Base-by-base conservation (phyloP, 2,329 filamentous ascomycete genomes). In the Tolypocladium cylindrosporum region DNA sequence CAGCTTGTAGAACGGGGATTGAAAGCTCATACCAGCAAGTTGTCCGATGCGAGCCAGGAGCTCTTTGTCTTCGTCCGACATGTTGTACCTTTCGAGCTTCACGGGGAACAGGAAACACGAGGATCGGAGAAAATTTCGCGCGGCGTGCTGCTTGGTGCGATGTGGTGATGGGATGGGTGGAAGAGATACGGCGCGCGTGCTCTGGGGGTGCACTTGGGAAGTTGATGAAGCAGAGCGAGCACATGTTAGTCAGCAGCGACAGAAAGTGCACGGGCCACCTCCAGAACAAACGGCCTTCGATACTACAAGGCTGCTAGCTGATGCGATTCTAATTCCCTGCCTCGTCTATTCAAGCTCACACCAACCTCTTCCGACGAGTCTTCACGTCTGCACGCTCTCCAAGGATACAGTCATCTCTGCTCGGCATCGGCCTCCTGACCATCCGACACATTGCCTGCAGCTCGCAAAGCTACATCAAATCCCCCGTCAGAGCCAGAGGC, bases 11-110 rank as follows among this genome's bases (percentile, higher is more conserved):
- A 34, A 51, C 36, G 40, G 13, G 39, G 13, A 16, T 11, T 21
- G 7, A 14, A 11, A 43, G 56, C 52, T 68, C 72, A 51, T 69
- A 79, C 79, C 77, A 58, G 81, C 77, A 56, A 82, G 69, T 48
- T 75, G 75, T 65, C 76, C 72, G 67, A 85, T 85, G 62, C 75
- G 75, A 56, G 78, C 80, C 66, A 82, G 70, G 61, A 84, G 69
- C 59, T 80, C 78, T 66, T 76, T 76, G 57, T 82, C 77, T 66
- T 82, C 78, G 56, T 75, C 71, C 13, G 76, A 72, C 77, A 80
- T 79, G 24, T 50, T 62, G 55, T 16, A 27, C 19, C 19, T 56
- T 9, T 31, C 45, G 13, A 41, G 51, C 9, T 37, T 19, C 4
- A n/a, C 43, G 16, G 48, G 27, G 7, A 42, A 24, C 37, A 31